phyloP scores from a whole-genome alignment of 345 rosid genomes.

The Cardamine occulta region DNA sequence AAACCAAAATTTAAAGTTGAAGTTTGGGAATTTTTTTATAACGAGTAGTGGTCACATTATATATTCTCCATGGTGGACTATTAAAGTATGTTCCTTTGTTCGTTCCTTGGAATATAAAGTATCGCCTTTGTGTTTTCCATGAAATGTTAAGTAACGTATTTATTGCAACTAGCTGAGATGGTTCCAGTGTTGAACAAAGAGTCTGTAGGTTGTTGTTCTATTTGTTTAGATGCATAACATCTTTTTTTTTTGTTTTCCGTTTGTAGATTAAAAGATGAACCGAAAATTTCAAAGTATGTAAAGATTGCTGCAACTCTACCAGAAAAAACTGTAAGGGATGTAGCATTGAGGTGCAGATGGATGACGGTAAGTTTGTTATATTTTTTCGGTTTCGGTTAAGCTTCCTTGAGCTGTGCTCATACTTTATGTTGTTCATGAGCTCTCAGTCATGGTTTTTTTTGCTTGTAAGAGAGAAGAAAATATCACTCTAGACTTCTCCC shows the following conservation, averaged over 20 bases:
- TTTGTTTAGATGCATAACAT: slow-evolving; percentile 13
- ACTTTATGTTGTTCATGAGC: slow-evolving; percentile 16
- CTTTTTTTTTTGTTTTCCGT: not conserved
- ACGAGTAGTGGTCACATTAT: slow-evolving; percentile 37
- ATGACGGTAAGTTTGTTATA: slow-evolving; percentile 41
- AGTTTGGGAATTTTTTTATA: slow-evolving; percentile 24
- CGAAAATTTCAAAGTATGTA: slow-evolving; percentile 77
- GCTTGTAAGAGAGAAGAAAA: slow-evolving; percentile 16
- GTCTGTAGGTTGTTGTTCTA: slow-evolving; percentile 9
- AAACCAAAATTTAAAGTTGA: not conserved
- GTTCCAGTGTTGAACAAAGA: not conserved
- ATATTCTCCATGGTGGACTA: slow-evolving; percentile 39
- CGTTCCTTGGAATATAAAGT: slow-evolving; percentile 31
- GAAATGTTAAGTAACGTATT: not conserved
- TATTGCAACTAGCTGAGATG: slow-evolving; percentile 5
- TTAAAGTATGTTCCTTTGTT: slow-evolving; percentile 44
- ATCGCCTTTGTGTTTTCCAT: slow-evolving; percentile 31
- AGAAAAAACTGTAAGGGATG: slow-evolving; percentile 94
- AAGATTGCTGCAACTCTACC: slow-evolving; percentile 82
- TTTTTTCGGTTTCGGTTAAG: slow-evolving; percentile 10
- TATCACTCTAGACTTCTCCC: slow-evolving; percentile 15
- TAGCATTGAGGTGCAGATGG: slow-evolving; percentile 98
- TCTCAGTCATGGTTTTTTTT: not conserved
- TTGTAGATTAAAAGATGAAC: slow-evolving; percentile 72
- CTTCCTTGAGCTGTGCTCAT: slow-evolving; percentile 14